Evolutionary conservation across 345 rosid species (phyloP).

Genomic region (Eucalyptus caleyi): DNA sequence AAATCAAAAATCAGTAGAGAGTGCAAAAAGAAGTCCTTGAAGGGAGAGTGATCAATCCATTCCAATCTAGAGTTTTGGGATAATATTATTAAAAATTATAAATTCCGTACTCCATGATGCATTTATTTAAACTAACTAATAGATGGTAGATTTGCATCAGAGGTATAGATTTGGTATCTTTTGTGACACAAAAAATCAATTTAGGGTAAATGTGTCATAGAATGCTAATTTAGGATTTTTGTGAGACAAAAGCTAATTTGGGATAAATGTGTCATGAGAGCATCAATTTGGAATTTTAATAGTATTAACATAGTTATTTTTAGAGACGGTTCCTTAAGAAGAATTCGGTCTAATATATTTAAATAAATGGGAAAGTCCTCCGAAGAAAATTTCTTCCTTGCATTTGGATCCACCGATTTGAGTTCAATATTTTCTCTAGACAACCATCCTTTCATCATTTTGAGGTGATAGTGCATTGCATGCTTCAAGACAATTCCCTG

Average conservation of each 20-base stretch:
- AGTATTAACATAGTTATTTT: too few relatives aligned
- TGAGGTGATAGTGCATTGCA: background rate
- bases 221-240: too few relatives aligned
- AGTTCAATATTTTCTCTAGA: background rate
- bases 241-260: background rate
- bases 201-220: background rate
- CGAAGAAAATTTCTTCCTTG: background rate
- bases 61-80: background rate
- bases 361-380: background rate
- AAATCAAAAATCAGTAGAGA: background rate
- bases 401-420: background rate
- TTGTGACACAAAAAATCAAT: background rate
- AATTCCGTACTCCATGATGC: too few relatives aligned
- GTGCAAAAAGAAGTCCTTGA: background rate
- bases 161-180: accelerated
- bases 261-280: background rate
- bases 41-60: background rate
- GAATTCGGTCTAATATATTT: background rate
- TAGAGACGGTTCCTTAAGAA: background rate
- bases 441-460: background rate
- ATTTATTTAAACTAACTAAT: background rate
- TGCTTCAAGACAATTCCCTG: background rate
- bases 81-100: too few relatives aligned
- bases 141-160: background rate
- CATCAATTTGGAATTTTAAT: background rate